phyloP scores from a whole-genome alignment of 805 yeast genomes.

The Wickerhamomyces mucosus region DNA sequence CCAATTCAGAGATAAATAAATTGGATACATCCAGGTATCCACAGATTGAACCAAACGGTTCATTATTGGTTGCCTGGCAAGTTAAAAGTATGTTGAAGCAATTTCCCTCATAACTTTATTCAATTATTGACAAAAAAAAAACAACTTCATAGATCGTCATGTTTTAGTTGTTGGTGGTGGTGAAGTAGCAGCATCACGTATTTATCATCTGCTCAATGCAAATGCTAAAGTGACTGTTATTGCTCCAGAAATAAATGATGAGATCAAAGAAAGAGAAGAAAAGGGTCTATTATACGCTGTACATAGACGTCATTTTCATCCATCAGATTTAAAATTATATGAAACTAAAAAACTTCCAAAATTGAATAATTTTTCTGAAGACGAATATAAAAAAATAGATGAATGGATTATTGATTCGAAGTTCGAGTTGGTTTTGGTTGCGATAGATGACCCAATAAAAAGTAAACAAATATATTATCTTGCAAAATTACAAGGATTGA shows the following conservation, averaged over 20 bases:
- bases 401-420: constrained; percentile 21
- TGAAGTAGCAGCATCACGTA: constrained; percentile 65
- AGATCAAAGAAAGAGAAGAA: constrained; percentile 23
- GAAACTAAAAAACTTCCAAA: constrained; percentile 17
- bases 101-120: constrained; percentile 9
- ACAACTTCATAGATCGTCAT: constrained; percentile 40
- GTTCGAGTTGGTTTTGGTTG: constrained; percentile 63
- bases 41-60: constrained; percentile 32
- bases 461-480: constrained; percentile 48
- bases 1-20: no score
- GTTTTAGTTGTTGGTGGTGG: constrained; percentile 74
- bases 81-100: constrained; percentile 35
- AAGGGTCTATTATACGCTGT: constrained; percentile 35
- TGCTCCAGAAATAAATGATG: constrained; percentile 31
- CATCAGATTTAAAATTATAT: constrained; percentile 41
- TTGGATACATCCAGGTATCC: no score
- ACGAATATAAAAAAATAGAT: constrained; percentile 20
- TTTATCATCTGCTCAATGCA: constrained; percentile 57
- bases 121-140: no score
- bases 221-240: constrained; percentile 63
- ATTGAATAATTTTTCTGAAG: constrained; percentile 8
- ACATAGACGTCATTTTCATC: constrained; percentile 33
- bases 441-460: constrained; percentile 60
- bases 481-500: constrained; percentile 35
- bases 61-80: constrained; percentile 67